A percentile compares a stretch with the other conserved stretches of the same genome.
Evolutionary conservation across 2,329 filamentous ascomycete genomes (phyloP).

Genomic region (Calycina marina): DNA sequence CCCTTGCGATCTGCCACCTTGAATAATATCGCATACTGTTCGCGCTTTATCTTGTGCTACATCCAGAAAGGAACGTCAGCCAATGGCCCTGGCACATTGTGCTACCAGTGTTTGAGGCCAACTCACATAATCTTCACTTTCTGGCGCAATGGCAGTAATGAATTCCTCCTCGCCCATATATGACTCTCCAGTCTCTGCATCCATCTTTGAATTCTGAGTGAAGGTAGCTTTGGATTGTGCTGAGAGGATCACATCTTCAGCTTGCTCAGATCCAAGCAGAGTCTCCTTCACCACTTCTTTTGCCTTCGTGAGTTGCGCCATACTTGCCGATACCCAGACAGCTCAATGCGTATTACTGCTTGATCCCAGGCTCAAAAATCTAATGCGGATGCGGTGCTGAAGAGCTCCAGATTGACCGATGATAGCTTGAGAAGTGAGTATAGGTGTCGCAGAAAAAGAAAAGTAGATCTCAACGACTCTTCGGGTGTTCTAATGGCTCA

Average conservation of each 20-base stretch:
- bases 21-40: constrained; percentile 92
- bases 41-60: constrained; percentile 93
- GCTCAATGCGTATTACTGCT: no score
- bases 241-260: constrained; percentile 43
- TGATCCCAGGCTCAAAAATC: no score
- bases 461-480: no score
- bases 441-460: no score
- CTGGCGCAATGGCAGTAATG: constrained; percentile 76
- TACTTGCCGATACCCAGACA: constrained; percentile 6
- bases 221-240: constrained; percentile 66
- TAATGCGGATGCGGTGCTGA: no score
- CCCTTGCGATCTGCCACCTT: constrained; percentile 70
- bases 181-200: constrained; percentile 59
- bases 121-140: constrained; percentile 81
- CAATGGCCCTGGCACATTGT: constrained; percentile 11
- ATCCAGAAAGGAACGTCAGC: constrained; percentile 12
- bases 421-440: no score
- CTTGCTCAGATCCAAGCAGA: constrained; percentile 48
- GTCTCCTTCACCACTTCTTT: constrained; percentile 63
- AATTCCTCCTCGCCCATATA: constrained; percentile 80
- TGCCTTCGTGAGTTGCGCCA: constrained; percentile 18
- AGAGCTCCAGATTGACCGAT: no score
- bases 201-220: constrained; percentile 58
- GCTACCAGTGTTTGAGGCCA: constrained; percentile 1
- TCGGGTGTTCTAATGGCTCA: no score